Evolutionary conservation across 139 green algal genomes (phyloP), one percentile per base, ranked within the genome.

Genomic region (Micractinium conductrix): DNA sequence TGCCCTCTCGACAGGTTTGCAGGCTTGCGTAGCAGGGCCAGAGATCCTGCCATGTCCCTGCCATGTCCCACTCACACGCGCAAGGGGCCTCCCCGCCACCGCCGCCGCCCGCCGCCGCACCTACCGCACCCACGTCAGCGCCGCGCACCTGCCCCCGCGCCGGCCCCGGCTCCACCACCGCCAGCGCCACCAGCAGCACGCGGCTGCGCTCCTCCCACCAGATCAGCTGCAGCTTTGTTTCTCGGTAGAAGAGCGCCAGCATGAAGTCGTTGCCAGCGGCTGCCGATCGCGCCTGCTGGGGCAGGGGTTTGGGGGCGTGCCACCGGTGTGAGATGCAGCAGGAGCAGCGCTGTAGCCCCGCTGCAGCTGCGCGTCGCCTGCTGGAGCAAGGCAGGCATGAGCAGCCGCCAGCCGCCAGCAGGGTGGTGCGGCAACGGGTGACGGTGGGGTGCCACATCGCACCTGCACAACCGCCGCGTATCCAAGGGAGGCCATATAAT

Each of bases 121-220:
- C 30, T 1, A 22, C 48, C 16, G 38, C 38, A 16, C 68, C 33
- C 68, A 33, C 30, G 44, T 16, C 73, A 48, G 45, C 44, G 2
- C n/a, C 33, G 2, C 38, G 1, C 79, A 84, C 79, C 79, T 75
- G 63, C 42, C 44, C 79, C 35, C 40, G 63, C 12, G 69, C 69
- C 33, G 81, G 60, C 74, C 58, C 63, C 60, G 42, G n/a, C 1
- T 21, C 58, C 24, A 14, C 79, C 38, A 86, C 78, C 37, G 38
- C 67, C 37, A 94, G 85, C 62, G 74, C 83, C 30, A 74, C 80
- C 65, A 93, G 83, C 67, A 93, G 69, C 35, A 84, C 91, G 4
- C 91, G 58, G 72, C 71, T 91, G 40, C 91, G 81, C 73, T 89
- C 81, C 73, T 94, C 91, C 43, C 55, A 67, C 91, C 91, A 94